Base-by-base conservation (phyloP, 2,329 filamentous ascomycete species). In the Keithomyces neogunnii region DNA sequence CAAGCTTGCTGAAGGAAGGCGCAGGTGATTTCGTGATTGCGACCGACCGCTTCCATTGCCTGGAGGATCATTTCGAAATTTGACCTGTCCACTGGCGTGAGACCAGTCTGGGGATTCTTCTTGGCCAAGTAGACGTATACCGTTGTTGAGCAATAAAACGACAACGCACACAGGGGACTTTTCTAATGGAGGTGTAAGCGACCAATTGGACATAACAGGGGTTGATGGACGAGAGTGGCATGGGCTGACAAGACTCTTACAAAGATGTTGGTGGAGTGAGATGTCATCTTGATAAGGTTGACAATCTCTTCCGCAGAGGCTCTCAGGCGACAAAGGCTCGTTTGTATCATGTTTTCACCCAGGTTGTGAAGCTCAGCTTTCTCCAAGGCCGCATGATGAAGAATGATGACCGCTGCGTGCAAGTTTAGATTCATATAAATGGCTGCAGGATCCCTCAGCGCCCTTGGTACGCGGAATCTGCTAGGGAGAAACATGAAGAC, bases 341-440 rank as follows among this genome's bases (percentile, higher is more conserved):
- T 80, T 11, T 82, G 79, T 51, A 83, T 82, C 31, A 93, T 77
- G 32, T 77, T 74, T 1, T 77, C 72, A 0, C 84, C 77, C 49
- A 95, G 69, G 2, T 79, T 76, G 62, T 91, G 77, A 60, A 84
- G 85, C 51, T 90, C 85, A 1, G 86, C 86, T 62, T 88, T 91
- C 68, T 91, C 89, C 7, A 93, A 84, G 1, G 91, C 90, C 1
- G 89, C 88, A 66, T 95, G 89, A 62, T 96, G 91, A 4, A 96
- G 74, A 64, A 89, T 95, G 49, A 96, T 96, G 7, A 87, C 81
- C 1, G 88, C 86, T 1, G 90, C 89, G 62, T 96, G 91, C 3
- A 96, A 80, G 62, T 88, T 90, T 74, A 96, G 85, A 57, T 96
- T 96, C 48, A 85, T 76, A 63, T 95, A 91, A 0, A 95, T 78